Base-by-base conservation (phyloP, 2,329 filamentous ascomycete genomes). In the Septoria linicola region DNA sequence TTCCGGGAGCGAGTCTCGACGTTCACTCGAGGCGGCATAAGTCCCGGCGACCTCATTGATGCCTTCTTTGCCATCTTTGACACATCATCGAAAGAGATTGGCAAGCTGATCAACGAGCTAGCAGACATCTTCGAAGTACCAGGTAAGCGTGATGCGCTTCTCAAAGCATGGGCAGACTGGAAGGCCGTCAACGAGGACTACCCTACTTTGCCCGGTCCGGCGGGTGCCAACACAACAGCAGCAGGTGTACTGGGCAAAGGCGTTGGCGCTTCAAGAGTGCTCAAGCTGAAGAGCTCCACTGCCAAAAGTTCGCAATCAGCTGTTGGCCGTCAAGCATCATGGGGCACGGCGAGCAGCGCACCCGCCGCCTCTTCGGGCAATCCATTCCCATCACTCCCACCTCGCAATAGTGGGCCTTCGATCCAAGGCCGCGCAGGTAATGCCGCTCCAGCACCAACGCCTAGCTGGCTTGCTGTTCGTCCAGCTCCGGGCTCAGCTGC, bases 161-260 rank as follows among this genome's bases (percentile, higher is more conserved):
- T 90, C 20, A 86, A 86, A 63, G 89, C 91, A 1, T 96, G 92
- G 90, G 89, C 89, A 61, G 88, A 96, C 70, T 96, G 92, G 89
- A 88, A 89, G 40, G 90, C 90, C 31, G 93, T 95, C 72, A 95
- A 95, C 60, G 91, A 96, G 70, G 91, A 96, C 68, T 97, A 96
- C 61, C 92, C 92, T 0, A 89, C 88, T 1, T 76, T 97, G 1
- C 91, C 92, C 1, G 86, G 87, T 0, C 79, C 88, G 0, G 80
- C 81, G 48, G 85, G 86, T 43, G 81, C 85, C 70, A 78, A 84
- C 31, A 74, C 73, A 3, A 70, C 77, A 39, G 70, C 72, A 1
- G 70, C 72, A 19, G 71, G 70, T 13, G 66, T 76, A 4, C 69
- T 73, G 30, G 71, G 69, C 51, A 71, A 68, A 52, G 82, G 86